Conservation (phyloP, 352 stramenopile genomes). For the Blastocystis sp. region DNA sequence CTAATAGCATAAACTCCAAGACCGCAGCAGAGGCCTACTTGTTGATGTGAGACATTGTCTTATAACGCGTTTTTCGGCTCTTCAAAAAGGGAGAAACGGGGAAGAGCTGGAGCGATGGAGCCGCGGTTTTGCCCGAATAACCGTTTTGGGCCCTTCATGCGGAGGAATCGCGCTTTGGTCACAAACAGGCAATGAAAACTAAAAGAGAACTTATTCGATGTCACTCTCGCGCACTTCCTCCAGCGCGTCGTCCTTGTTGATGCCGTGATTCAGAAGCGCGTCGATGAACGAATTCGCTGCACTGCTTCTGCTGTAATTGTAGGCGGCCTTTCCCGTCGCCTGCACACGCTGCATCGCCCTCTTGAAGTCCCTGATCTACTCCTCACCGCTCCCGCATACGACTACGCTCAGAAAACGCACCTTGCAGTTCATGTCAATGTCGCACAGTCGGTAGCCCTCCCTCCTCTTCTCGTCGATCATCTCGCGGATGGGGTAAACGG, state of each 20-base stretch:
- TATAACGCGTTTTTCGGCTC: neutral
- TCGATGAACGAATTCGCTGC: conserved; percentile 51
- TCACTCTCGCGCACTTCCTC: conserved; percentile 22
- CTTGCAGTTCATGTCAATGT: conserved; percentile 47
- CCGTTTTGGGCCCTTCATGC: neutral
- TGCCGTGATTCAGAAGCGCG: conserved; percentile 46
- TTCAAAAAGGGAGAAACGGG: conserved; percentile 51
- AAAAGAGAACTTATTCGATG: neutral
- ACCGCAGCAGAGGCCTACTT: conserved; percentile 6
- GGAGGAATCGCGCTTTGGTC: neutral
- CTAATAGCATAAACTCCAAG: conserved; percentile 6
- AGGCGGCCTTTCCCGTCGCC: conserved; percentile 56
- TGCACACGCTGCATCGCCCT: conserved; percentile 58
- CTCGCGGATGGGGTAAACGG: conserved; percentile 61
- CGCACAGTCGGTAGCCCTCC: conserved; percentile 31
- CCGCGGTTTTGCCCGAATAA: neutral
- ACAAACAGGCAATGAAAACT: neutral
- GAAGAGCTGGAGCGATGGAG: neutral
- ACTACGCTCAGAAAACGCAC: conserved; percentile 40
- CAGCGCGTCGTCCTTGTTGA: conserved; percentile 20
- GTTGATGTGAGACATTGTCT: conserved; percentile 44
- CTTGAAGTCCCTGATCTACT: conserved; percentile 56
- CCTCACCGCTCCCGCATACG: neutral
- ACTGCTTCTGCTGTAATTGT: conserved; percentile 48
- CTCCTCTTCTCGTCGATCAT: conserved; percentile 58